These are phyloP conservation scores for Ustilago crameri DNA, from an alignment of 1,284 basidiomycete genomes.

Conservation along the genomic window DNA sequence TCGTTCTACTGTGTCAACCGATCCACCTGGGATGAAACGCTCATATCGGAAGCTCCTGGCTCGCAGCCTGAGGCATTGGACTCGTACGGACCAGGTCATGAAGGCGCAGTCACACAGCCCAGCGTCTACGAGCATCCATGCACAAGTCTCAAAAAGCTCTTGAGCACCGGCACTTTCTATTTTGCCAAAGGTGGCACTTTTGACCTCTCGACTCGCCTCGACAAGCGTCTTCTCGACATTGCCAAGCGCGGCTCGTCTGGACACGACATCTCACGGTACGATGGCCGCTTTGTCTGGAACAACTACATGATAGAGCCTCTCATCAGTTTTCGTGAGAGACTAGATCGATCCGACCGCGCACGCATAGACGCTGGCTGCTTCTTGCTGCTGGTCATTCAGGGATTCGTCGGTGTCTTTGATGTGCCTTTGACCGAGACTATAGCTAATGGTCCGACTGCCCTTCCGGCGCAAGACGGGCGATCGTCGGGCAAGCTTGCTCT, in stretches of 20 bases:
- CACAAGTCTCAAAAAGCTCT: constrained; percentile 85
- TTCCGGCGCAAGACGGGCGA: background rate
- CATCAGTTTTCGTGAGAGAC: constrained; percentile 80
- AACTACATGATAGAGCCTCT: constrained; percentile 82
- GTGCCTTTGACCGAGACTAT: constrained; percentile 70
- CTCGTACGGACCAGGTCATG: constrained; percentile 30
- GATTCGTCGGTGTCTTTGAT: constrained; percentile 79
- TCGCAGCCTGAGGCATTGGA: constrained; percentile 44
- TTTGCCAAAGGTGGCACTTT: constrained; percentile 83
- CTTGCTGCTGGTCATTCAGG: constrained; percentile 86
- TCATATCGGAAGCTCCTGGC: constrained; percentile 29
- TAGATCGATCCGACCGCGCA: constrained; percentile 76
- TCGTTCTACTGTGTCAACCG: constrained; percentile 63
- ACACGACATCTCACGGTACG: constrained; percentile 58
- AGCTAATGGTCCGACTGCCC: background rate
- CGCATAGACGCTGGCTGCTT: constrained; percentile 74
- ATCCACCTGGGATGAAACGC: constrained; percentile 54
- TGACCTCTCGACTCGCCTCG: constrained; percentile 74
- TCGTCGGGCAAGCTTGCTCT: constrained; percentile 77
- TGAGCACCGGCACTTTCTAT: constrained; percentile 93
- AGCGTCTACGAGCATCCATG: constrained; percentile 85
- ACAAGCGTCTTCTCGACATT: constrained; percentile 70
- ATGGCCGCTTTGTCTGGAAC: constrained; percentile 77
- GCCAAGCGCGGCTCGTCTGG: constrained; percentile 32
- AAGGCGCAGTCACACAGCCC: constrained; percentile 37